Conservation (phyloP, 257 asterid genomes). For the Jacaranda mimosifolia region DNA sequence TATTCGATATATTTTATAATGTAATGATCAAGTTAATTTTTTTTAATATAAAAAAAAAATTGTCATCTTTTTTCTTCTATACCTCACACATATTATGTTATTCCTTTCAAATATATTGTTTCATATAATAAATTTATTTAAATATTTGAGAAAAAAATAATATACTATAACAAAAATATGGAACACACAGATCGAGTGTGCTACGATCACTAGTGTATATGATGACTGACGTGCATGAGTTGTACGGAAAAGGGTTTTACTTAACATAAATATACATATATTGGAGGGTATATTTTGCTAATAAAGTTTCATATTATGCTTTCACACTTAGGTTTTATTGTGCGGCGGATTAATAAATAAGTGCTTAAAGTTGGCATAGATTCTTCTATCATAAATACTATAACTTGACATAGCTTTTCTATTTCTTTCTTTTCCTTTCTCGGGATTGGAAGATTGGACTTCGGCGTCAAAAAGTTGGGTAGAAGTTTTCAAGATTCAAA, state of each 20-base stretch:
- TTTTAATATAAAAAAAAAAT: too few species aligned
- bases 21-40: too few species aligned
- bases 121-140: too few species aligned
- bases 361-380: slow-evolving; percentile 41
- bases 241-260: slow-evolving; percentile 40
- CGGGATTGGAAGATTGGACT: slow-evolving; percentile 29
- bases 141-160: too few species aligned
- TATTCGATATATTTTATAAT: too few species aligned
- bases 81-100: too few species aligned
- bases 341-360: slow-evolving; percentile 33
- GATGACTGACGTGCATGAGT: slow-evolving; percentile 41
- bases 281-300: neutral
- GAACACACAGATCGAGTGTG: too few species aligned
- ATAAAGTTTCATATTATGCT: slow-evolving; percentile 33
- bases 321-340: slow-evolving; percentile 38
- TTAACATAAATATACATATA: neutral
- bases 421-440: slow-evolving; percentile 2
- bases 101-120: too few species aligned
- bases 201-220: neutral
- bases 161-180: too few species aligned
- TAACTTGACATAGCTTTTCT: slow-evolving; percentile 35
- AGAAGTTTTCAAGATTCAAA: slow-evolving; percentile 38
- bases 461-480: slow-evolving; percentile 38
- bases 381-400: slow-evolving; percentile 32
- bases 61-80: too few species aligned